Conservation (phyloP, 371 early-diverging fungal species). For the Cokeromyces recurvatus region DNA sequence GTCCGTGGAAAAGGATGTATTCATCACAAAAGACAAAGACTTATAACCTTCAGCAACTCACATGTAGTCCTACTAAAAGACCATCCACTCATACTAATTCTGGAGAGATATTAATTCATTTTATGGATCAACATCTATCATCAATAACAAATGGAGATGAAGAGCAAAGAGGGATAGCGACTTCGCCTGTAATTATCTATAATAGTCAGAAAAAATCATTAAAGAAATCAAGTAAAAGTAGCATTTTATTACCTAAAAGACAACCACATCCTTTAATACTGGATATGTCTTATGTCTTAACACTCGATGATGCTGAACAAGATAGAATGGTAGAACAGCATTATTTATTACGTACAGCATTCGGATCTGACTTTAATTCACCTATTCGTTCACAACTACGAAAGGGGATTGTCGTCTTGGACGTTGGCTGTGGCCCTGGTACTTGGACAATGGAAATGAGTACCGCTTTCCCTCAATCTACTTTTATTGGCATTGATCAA, state of each 20-base stretch:
- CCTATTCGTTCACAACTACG: conserved; percentile 31
- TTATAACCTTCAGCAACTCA: conserved; percentile 7
- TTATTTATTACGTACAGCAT: conserved; percentile 42
- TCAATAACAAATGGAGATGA: conserved; percentile 7
- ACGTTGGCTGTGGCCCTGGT: conserved; percentile 44
- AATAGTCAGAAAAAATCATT: too few species aligned
- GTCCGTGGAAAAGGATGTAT: conserved; percentile 4
- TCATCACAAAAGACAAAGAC: conserved; percentile 9
- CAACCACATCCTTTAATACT: too few species aligned
- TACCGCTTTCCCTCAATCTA: conserved; percentile 33
- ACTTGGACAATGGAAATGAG: conserved; percentile 50
- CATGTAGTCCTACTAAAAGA: conserved; percentile 5
- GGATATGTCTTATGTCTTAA: conserved; percentile 26
- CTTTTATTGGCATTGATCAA: conserved; percentile 40
- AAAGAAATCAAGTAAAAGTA: too few species aligned
- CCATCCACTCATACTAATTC: too few species aligned
- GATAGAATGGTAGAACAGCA: conserved; percentile 46
- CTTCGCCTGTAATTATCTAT: too few species aligned
- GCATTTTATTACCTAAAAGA: too few species aligned
- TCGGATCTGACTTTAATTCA: conserved; percentile 35
- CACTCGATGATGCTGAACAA: conserved; percentile 32
- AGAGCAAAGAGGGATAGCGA: not conserved
- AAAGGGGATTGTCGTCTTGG: conserved; percentile 35
- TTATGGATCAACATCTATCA: conserved; percentile 19
- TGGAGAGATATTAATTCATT: conserved; percentile 14